Conservation (phyloP, 805 yeast genomes). For the Kazachstania taianensis region DNA sequence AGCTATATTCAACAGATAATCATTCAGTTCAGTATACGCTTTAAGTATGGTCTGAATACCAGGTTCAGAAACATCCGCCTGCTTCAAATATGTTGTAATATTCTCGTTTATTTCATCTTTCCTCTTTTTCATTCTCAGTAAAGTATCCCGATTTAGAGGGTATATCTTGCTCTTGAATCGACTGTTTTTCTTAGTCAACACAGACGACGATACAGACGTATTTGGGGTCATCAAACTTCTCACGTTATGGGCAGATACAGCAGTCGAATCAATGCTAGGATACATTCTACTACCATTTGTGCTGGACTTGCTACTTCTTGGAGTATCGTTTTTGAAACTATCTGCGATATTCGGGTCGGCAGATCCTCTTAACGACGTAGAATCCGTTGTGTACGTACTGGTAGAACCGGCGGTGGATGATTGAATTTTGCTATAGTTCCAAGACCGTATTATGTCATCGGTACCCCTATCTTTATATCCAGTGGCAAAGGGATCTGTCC, state of each 20-base stretch:
- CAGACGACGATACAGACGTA: neutral
- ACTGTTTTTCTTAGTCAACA: neutral
- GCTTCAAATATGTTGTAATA: slow-evolving; percentile 2
- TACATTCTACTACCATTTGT: neutral
- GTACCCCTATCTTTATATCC: slow-evolving; percentile 2
- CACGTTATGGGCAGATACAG: neutral
- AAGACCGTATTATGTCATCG: slow-evolving; percentile 7
- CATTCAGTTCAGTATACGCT: slow-evolving; percentile 25
- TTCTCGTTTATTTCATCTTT: slow-evolving; percentile 9
- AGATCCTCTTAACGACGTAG: neutral
- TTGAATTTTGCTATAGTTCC: too few species aligned
- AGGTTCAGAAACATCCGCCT: slow-evolving; percentile 6
- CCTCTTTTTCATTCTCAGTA: slow-evolving; percentile 13
- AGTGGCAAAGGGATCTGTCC: slow-evolving; percentile 51
- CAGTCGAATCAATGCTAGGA: neutral
- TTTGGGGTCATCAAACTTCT: neutral
- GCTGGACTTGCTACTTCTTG: neutral
- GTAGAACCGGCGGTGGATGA: neutral
- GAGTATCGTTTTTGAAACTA: neutral
- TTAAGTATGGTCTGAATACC: slow-evolving; percentile 17
- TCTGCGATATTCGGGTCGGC: neutral
- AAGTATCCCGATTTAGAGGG: slow-evolving; percentile 18
- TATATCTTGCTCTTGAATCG: slow-evolving; percentile 7
- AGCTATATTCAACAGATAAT: slow-evolving; percentile 18
- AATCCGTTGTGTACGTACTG: slow-evolving; percentile 3